Percentiles rank a stretch among this genome's conserved stretches.
Conservation (phyloP, 2,329 filamentous ascomycete genomes). For the Neocatenulostroma microsporum region DNA sequence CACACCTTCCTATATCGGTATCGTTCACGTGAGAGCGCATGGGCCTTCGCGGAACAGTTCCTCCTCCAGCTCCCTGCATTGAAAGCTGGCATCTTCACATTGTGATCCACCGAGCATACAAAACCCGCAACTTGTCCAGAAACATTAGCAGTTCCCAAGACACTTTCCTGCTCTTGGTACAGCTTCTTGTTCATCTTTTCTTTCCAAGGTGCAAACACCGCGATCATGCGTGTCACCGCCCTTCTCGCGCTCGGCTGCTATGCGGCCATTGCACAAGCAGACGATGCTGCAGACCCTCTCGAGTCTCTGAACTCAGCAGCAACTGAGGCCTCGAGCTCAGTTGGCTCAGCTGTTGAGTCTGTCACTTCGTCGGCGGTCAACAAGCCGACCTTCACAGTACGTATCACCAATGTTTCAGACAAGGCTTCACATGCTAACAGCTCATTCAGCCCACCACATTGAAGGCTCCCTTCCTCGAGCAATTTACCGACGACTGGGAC, state of each 20-base stretch:
- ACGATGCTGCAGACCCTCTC: constrained; percentile 59
- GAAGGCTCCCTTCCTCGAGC: constrained; percentile 93
- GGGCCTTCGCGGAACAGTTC: no score
- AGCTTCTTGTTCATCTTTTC: no score
- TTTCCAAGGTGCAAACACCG: constrained; percentile 4
- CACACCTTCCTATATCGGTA: no score
- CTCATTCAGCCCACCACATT: constrained; percentile 64
- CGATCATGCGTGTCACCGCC: constrained; percentile 71
- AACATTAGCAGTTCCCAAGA: no score
- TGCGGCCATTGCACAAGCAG: constrained; percentile 64
- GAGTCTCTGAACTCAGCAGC: constrained; percentile 53
- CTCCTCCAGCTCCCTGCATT: no score
- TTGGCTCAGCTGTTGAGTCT: constrained; percentile 46
- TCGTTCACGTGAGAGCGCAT: no score
- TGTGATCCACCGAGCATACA: no score
- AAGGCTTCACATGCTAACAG: not conserved
- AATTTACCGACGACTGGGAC: constrained; percentile 97
- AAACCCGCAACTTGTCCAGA: no score
- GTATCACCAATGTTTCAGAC: constrained; percentile 32
- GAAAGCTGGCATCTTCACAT: no score
- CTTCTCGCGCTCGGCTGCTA: constrained; percentile 63
- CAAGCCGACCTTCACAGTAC: constrained; percentile 81
- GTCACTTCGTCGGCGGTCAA: constrained; percentile 53
- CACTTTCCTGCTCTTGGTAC: no score
- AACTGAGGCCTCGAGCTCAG: constrained; percentile 44